A percentile compares a stretch with the other conserved stretches of the same genome.
phyloP scores from a whole-genome alignment of 345 rosid genomes.

The Euphorbia tirucalli region DNA sequence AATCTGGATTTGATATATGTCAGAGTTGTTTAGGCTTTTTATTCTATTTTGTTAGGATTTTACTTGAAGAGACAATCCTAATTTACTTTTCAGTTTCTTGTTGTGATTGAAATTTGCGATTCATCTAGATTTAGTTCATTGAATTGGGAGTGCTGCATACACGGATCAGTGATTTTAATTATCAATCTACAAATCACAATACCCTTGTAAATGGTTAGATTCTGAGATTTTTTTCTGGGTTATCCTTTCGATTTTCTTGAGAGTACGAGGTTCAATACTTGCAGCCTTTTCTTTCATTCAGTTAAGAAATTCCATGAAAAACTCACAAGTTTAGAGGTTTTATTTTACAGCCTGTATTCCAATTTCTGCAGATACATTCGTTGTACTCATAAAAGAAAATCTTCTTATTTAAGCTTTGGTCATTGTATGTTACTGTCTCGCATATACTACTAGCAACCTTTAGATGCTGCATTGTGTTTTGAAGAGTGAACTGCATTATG shows the following conservation, averaged over 20 bases:
- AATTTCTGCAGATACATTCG: not conserved
- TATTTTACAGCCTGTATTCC: not conserved
- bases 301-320: not conserved
- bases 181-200: not conserved
- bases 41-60: too few relatives aligned
- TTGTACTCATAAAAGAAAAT: not conserved
- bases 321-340: not conserved
- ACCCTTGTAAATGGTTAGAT: not conserved
- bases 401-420: not conserved
- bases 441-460: not conserved
- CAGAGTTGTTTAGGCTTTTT: too few relatives aligned
- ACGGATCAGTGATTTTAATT: not conserved
- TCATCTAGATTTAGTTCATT: not conserved
- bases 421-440: not conserved
- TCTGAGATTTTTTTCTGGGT: not conserved
- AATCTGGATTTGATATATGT: too few relatives aligned
- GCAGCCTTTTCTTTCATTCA: not conserved
- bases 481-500: not conserved
- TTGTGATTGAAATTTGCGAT: not conserved
- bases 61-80: not conserved
- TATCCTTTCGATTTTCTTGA: not conserved
- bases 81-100: not conserved
- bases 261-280: not conserved
- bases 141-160: not conserved
- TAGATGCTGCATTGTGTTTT: not conserved